phyloP scores from a whole-genome alignment of 768 basidiomycete species.

The Dictyophora rubrovolvata region DNA sequence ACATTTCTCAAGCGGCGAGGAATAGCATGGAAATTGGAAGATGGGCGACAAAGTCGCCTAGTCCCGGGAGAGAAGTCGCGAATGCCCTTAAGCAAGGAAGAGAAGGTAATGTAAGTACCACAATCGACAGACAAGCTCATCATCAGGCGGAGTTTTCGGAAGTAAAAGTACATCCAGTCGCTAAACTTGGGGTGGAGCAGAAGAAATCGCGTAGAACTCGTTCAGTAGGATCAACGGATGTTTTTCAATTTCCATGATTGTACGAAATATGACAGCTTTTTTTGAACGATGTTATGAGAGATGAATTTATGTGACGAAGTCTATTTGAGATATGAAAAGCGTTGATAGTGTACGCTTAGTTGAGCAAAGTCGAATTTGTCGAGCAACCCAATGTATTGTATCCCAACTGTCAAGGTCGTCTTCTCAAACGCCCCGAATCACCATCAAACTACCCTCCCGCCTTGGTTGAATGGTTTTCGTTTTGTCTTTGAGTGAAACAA shows the following conservation, averaged over 20 bases:
- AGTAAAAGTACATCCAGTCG: neutral
- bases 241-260: too few species aligned
- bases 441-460: too few species aligned
- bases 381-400: too few species aligned
- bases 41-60: slow-evolving; percentile 4
- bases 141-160: neutral
- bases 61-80: neutral
- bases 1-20: slow-evolving; percentile 2
- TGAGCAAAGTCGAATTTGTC: too few species aligned
- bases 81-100: neutral
- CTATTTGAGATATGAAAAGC: too few species aligned
- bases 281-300: neutral
- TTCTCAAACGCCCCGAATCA: too few species aligned
- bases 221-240: slow-evolving; percentile 1
- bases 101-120: neutral
- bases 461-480: too few species aligned
- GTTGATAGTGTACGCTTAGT: too few species aligned
- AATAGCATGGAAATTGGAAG: slow-evolving; percentile 8
- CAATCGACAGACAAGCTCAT: neutral
- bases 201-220: slow-evolving; percentile 3
- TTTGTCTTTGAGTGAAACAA: too few species aligned
- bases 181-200: neutral
- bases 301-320: neutral
- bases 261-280: too few species aligned
- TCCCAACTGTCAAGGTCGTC: too few species aligned